Evolutionary conservation across 2,329 filamentous ascomycete genomes (phyloP), one percentile per base, ranked within the genome.

Genomic region (Hyphodiscus sp.): DNA sequence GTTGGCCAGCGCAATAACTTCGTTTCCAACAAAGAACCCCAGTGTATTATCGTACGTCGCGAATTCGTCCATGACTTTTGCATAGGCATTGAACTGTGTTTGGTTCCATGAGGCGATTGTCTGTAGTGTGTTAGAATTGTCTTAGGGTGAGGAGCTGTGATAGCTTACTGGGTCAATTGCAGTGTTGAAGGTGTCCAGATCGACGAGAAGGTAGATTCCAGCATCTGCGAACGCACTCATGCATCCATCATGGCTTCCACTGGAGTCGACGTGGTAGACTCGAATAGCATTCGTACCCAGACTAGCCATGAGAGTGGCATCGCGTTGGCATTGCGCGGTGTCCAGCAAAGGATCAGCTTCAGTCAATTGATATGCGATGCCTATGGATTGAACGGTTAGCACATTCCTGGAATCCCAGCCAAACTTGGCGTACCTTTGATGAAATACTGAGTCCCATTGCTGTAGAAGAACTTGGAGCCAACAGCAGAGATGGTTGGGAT

Each of bases 1-100:
- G 58, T 76, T 75, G 55, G 73, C 72, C 45, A 73, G 75, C 42
- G 85, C 86, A 63, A 95, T 83, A 55, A 94, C 86, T 69, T 96
- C 91, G 66, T 96, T 96, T 59, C 90, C 91, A 55, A 96, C 79
- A 64, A 95, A 92, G 69, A 94, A 87, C 45, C 88, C 90, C 11
- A 90, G 82, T 1, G 87, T 78, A 68, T 95, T 95, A 70, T 91
- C 80, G 68, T 86, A 95, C 47, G 77, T 46, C 43, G 61, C 61
- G 49, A 66, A 66, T 4, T 60, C 57, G 51, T 66, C 64, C 60
- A 66, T 65, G 16, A 66, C 63, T 42, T 52, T 56, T 10, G 59
- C 47, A 50, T 58, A 66, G 29, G 77, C 76, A 52, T 84, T 74
- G 61, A 82, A 80, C 72, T 94, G 87, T 8, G 80, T 81, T 61